Evolutionary conservation across 1,139 yeast genomes (phyloP).

Genomic region (Magnusiomyces tetraspermus): DNA sequence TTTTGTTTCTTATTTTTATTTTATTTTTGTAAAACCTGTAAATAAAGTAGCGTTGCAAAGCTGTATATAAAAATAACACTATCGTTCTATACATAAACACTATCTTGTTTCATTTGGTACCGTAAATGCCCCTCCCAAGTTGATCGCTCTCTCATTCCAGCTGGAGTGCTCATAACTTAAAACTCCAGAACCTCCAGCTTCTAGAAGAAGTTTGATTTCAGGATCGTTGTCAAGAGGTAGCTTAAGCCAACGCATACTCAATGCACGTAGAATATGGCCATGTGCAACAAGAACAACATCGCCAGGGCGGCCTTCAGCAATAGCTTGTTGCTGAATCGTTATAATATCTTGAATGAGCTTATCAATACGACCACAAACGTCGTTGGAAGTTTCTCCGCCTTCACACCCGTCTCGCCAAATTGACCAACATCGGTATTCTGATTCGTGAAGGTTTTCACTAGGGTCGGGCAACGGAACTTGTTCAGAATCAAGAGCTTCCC

Average conservation of each 20-base stretch:
- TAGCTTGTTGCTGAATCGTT: constrained; percentile 50
- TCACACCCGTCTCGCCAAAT: constrained; percentile 94
- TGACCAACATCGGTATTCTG: constrained; percentile 45
- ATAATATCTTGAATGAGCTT: constrained; percentile 52
- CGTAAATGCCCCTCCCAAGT: constrained; percentile 57
- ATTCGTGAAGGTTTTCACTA: not conserved
- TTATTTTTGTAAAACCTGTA: no score
- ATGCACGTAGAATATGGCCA: constrained; percentile 84
- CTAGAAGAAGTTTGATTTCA: constrained; percentile 66
- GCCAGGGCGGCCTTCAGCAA: constrained; percentile 45
- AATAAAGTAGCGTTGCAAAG: no score
- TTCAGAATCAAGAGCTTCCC: not conserved
- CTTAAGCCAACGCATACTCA: constrained; percentile 81
- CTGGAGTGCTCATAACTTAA: constrained; percentile 80
- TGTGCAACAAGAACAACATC: constrained; percentile 83
- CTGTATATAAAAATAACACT: no score
- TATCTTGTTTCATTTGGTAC: constrained; percentile 39
- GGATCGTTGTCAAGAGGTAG: constrained; percentile 44
- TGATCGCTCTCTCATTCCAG: constrained; percentile 77
- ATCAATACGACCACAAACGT: constrained; percentile 65
- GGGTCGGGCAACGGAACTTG: not conserved
- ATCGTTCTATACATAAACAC: no score
- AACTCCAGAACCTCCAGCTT: constrained; percentile 94
- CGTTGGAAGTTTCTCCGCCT: constrained; percentile 62
- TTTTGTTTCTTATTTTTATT: no score